A percentile compares a stretch with the other conserved stretches of the same genome.
Conservation (phyloP, 2,329 filamentous ascomycete genomes). For the Fusarium clavum region DNA sequence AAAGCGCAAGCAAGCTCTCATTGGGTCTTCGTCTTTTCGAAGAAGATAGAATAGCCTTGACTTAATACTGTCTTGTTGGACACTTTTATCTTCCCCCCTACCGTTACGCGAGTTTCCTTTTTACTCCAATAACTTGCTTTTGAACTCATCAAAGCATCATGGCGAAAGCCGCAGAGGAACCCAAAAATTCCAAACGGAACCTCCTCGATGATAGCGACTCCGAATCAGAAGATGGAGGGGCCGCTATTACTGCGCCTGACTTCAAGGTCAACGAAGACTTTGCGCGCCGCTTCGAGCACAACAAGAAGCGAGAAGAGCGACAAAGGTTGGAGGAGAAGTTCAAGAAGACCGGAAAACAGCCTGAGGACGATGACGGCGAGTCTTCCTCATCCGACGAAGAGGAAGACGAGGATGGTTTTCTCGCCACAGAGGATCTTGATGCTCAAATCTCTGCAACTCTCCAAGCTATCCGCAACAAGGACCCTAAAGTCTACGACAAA, state of each 20-base stretch:
- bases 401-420: constrained; percentile 90
- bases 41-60: constrained; percentile 29
- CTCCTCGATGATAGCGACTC: constrained; percentile 69
- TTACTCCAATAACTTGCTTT: background rate
- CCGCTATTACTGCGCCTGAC: constrained; percentile 55
- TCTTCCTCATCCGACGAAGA: constrained; percentile 81
- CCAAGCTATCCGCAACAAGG: constrained; percentile 87
- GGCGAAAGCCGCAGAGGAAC: constrained; percentile 45
- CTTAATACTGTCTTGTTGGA: constrained; percentile 9
- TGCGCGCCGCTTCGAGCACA: constrained; percentile 90
- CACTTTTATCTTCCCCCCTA: background rate
- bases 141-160: constrained; percentile 9
- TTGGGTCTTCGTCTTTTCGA: constrained; percentile 22
- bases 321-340: constrained; percentile 90
- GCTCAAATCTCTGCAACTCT: constrained; percentile 88
- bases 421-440: constrained; percentile 88
- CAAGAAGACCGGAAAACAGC: constrained; percentile 57
- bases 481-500: constrained; percentile 89
- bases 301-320: constrained; percentile 94
- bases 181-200: constrained; percentile 57
- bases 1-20: constrained; percentile 31
- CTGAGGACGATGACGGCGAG: constrained; percentile 62
- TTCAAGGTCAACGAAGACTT: constrained; percentile 93
- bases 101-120: background rate
- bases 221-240: constrained; percentile 59